Conservation (phyloP, 2,329 filamentous ascomycete genomes). For the Penicillium sp. region DNA sequence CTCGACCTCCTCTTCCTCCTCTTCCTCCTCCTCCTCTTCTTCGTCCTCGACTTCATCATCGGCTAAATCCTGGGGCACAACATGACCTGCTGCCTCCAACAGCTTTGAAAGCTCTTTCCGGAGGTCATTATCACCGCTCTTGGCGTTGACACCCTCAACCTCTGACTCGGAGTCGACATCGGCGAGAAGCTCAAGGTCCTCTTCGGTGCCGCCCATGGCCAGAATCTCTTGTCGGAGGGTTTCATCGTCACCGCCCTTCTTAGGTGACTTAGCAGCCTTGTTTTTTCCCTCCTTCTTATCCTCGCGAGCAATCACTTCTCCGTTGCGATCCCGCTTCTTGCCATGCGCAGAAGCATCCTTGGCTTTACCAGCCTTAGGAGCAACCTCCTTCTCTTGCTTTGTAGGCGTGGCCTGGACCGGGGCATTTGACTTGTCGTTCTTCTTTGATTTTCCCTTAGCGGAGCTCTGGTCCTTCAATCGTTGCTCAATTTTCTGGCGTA, state of each 20-base stretch:
- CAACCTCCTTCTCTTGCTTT: conserved; percentile 26
- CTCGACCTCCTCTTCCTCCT: conserved; percentile 42
- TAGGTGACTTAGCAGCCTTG: conserved; percentile 20
- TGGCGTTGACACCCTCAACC: conserved; percentile 38
- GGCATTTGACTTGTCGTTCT: conserved; percentile 29
- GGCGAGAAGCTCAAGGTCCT: conserved; percentile 49
- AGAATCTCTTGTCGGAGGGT: conserved; percentile 46
- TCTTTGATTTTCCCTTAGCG: conserved; percentile 32
- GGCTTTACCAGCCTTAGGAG: conserved; percentile 22
- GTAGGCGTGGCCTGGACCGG: conserved; percentile 20
- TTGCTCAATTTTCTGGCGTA: conserved; percentile 45
- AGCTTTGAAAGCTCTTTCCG: conserved; percentile 42
- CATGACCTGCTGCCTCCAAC: conserved; percentile 37
- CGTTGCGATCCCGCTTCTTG: conserved; percentile 50
- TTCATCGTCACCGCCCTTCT: conserved; percentile 26
- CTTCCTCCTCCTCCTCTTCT: conserved; percentile 24
- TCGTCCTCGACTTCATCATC: conserved; percentile 33
- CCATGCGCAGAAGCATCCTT: conserved; percentile 31
- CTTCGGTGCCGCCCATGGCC: conserved; percentile 50
- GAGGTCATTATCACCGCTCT: conserved; percentile 37
- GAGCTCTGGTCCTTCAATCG: conserved; percentile 37
- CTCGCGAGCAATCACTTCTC: conserved; percentile 43
- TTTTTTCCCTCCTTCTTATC: conserved; percentile 29
- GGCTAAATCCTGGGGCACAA: conserved; percentile 35
- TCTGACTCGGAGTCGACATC: conserved; percentile 49